Percentiles rank a stretch among this genome's conserved stretches.
Conservation (phyloP, 306 rosid genomes). For the Lagenaria siceraria region DNA sequence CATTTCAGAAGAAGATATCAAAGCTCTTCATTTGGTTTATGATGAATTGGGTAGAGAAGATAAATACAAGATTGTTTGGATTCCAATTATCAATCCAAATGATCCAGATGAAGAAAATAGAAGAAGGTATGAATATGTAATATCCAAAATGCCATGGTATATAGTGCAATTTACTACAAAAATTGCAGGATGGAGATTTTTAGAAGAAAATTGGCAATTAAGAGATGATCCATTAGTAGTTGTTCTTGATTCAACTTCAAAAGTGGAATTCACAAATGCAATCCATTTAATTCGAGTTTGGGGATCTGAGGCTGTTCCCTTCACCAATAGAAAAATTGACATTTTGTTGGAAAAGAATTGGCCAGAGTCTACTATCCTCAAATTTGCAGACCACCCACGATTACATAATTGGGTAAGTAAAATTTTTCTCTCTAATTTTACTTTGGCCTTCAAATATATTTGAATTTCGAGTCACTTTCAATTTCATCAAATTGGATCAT, state of each 20-base stretch:
- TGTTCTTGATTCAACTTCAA: conserved; percentile 17
- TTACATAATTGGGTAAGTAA: conserved; percentile 16
- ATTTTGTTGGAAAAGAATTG: neutral
- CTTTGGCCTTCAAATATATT: too few relatives aligned
- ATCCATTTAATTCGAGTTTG: conserved; percentile 13
- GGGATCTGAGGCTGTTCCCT: conserved; percentile 17
- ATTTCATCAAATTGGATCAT: too few relatives aligned
- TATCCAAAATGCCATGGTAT: conserved; percentile 20
- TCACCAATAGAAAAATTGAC: neutral
- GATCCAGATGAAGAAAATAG: conserved; percentile 20
- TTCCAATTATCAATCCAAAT: conserved; percentile 32
- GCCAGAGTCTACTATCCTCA: neutral
- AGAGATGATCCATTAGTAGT: conserved; percentile 22
- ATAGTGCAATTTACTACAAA: conserved; percentile 10
- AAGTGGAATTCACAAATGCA: conserved; percentile 14
- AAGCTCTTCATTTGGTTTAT: conserved; percentile 18
- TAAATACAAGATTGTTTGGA: conserved; percentile 46
- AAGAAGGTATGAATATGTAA: conserved; percentile 5
- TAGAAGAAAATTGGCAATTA: conserved; percentile 29
- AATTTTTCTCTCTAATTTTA: neutral
- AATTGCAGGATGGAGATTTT: conserved; percentile 18
- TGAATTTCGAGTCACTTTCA: too few relatives aligned
- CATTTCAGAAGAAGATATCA: conserved; percentile 34
- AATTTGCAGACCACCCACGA: conserved; percentile 4
- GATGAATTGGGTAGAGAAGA: conserved; percentile 17